A percentile compares a stretch with the other conserved stretches of the same genome.
Evolutionary conservation across 345 rosid species (phyloP).

Genomic region (Euclidium syriacum): DNA sequence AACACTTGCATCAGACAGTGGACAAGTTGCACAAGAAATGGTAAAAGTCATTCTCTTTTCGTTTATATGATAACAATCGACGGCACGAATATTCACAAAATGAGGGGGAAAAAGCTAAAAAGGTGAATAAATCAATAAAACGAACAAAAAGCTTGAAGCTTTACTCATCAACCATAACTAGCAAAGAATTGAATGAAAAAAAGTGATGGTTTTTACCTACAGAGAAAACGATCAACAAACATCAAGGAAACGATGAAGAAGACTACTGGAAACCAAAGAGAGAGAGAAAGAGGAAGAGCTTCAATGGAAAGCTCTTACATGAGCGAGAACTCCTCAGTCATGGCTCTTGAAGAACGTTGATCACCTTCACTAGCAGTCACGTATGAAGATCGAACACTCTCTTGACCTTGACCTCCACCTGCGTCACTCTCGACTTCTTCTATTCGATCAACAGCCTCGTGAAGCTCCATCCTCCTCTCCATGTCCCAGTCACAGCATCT

Average conservation of each 20-base stretch:
- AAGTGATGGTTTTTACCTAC: constrained; percentile 15
- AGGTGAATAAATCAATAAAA: constrained; percentile 6
- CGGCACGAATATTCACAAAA: constrained; percentile 19
- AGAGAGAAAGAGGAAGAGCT: not conserved
- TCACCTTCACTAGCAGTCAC: constrained; percentile 53
- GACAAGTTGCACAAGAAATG: constrained; percentile 16
- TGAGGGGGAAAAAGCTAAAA: not conserved
- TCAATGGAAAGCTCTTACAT: constrained; percentile 18
- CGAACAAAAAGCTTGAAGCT: constrained; percentile 25
- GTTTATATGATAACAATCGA: constrained; percentile 12
- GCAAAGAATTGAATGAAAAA: not conserved
- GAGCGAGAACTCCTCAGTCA: constrained; percentile 43
- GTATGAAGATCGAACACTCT: constrained; percentile 49
- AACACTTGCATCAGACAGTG: constrained; percentile 20
- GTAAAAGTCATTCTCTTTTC: not conserved
- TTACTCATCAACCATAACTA: constrained; percentile 24
- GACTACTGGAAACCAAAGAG: constrained; percentile 9
- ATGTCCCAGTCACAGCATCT: constrained; percentile 72
- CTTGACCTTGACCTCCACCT: constrained; percentile 47
- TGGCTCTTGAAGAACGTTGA: constrained; percentile 46
- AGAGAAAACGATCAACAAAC: constrained; percentile 18
- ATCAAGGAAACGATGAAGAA: constrained; percentile 11
- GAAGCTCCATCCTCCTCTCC: constrained; percentile 66
- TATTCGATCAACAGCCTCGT: constrained; percentile 51
- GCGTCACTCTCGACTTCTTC: constrained; percentile 40